Percentiles rank a stretch among this genome's conserved stretches.
Evolutionary conservation across 2,329 filamentous ascomycete genomes (phyloP).

Genomic region (Microcyclosporella mali): DNA sequence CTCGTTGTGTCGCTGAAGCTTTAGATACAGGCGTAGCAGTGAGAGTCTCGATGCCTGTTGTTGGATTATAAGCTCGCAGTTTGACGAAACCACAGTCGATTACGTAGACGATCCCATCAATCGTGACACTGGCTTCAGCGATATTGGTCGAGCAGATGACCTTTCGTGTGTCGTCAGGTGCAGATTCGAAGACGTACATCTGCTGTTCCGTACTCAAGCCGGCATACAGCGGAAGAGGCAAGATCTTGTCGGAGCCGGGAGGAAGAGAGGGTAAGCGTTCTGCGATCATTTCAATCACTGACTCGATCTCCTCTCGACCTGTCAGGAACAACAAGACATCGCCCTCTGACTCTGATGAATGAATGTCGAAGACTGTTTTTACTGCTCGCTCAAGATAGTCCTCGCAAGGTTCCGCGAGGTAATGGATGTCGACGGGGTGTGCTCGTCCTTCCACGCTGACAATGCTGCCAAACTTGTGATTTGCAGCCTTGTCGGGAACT

Average conservation of each 20-base stretch:
- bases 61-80: slow-evolving; percentile 75
- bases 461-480: slow-evolving; percentile 52
- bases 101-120: slow-evolving; percentile 85
- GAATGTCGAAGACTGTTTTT: slow-evolving; percentile 80
- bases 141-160: slow-evolving; percentile 94
- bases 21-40: slow-evolving; percentile 78
- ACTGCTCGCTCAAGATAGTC: slow-evolving; percentile 82
- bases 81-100: slow-evolving; percentile 90
- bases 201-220: slow-evolving; percentile 86
- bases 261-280: slow-evolving; percentile 63
- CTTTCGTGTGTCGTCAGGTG: slow-evolving; percentile 76
- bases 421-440: slow-evolving; percentile 82
- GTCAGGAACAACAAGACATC: slow-evolving; percentile 90
- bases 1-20: slow-evolving; percentile 85
- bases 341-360: slow-evolving; percentile 70
- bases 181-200: slow-evolving; percentile 86
- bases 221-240: slow-evolving; percentile 77
- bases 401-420: slow-evolving; percentile 69
- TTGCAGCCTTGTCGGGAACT: slow-evolving; percentile 22
- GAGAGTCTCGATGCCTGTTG: slow-evolving; percentile 79
- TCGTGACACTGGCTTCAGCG: slow-evolving; percentile 91
- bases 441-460: slow-evolving; percentile 81
- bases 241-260: slow-evolving; percentile 53
- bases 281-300: slow-evolving; percentile 68
- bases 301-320: slow-evolving; percentile 87